Conservation (phyloP, 768 basidiomycete genomes). For the Leccinum uliginosum region DNA sequence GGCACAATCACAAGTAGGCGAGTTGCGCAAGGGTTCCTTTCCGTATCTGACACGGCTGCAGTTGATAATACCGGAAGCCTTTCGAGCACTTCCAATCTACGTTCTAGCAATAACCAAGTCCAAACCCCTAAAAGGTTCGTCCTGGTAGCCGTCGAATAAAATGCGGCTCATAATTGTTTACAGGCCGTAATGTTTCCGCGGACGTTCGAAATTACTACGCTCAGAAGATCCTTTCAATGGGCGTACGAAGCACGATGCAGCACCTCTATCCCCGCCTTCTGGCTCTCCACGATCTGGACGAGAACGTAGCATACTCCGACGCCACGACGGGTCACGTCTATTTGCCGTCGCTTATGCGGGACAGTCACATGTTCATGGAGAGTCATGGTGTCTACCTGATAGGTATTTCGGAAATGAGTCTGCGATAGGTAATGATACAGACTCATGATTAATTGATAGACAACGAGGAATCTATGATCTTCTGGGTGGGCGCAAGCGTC, state of each 20-base stretch:
- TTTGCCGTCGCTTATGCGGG: slow-evolving; percentile 76
- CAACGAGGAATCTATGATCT: slow-evolving; percentile 80
- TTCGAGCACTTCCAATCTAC: slow-evolving; percentile 80
- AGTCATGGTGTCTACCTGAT: slow-evolving; percentile 89
- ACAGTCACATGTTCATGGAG: slow-evolving; percentile 84
- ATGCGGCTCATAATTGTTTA: slow-evolving; percentile 2
- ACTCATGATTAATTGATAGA: slow-evolving; percentile 42
- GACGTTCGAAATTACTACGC: slow-evolving; percentile 89
- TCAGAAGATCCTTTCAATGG: slow-evolving; percentile 68
- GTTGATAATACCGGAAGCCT: slow-evolving; percentile 94
- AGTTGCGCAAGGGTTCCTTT: not conserved
- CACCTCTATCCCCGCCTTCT: slow-evolving; percentile 86
- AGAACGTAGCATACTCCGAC: slow-evolving; percentile 66
- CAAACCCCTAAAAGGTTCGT: slow-evolving; percentile 87
- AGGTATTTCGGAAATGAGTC: slow-evolving; percentile 44
- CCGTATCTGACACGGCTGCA: slow-evolving; percentile 30
- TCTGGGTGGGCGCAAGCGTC: slow-evolving; percentile 86
- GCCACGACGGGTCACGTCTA: slow-evolving; percentile 50
- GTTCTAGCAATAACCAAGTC: slow-evolving; percentile 79
- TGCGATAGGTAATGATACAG: slow-evolving; percentile 13
- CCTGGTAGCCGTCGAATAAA: slow-evolving; percentile 1
- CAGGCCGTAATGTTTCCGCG: slow-evolving; percentile 85
- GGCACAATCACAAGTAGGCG: slow-evolving; percentile 67
- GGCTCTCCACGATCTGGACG: slow-evolving; percentile 81
- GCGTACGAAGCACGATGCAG: slow-evolving; percentile 65